Conservation (phyloP, 2,329 filamentous ascomycete species). For the Hymenoscyphus fraxineus region DNA sequence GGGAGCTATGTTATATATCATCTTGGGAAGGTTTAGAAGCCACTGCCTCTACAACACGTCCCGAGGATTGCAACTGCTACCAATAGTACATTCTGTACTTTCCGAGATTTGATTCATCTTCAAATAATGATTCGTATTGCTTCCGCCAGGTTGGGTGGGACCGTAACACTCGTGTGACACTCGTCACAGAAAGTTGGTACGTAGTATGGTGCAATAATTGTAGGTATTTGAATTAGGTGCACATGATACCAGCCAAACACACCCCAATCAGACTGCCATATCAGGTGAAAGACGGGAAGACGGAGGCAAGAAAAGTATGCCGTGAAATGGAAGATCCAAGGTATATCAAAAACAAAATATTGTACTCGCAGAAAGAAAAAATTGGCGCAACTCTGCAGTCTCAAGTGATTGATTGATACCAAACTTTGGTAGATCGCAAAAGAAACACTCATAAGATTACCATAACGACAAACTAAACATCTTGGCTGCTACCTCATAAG, state of each 20-base stretch:
- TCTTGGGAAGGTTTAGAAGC: neutral
- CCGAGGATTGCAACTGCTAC: neutral
- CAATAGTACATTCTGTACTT: neutral
- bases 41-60: neutral
- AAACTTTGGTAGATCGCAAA: neutral
- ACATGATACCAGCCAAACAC: neutral
- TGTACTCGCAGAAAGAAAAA: neutral
- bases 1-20: neutral
- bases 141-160: neutral
- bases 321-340: neutral
- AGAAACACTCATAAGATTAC: neutral
- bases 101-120: neutral
- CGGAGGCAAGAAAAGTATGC: neutral
- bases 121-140: neutral
- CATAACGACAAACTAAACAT: neutral
- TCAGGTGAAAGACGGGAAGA: neutral
- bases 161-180: neutral
- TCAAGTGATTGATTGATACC: neutral
- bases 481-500: neutral
- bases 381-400: neutral
- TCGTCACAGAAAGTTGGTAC: neutral
- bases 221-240: neutral
- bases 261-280: too few relatives aligned
- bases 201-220: neutral
- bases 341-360: neutral